These are phyloP conservation scores for Cladosporium sphaerospermum DNA, from an alignment of 2,329 filamentous ascomycete species.

Conservation along the genomic window DNA sequence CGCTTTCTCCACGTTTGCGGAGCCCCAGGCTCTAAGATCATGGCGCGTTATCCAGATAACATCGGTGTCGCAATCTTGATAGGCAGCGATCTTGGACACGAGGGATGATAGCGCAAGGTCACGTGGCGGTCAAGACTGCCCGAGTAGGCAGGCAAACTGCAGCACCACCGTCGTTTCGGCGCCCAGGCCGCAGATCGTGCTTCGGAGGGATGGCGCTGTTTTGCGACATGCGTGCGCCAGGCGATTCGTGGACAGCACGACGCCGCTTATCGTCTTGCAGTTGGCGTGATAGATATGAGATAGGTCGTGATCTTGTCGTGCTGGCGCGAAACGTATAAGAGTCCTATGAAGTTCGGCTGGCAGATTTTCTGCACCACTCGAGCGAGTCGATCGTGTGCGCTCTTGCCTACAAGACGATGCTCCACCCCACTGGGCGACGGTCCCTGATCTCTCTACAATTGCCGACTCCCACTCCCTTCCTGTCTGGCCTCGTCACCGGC, in stretches of 20 bases:
- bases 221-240: slow-evolving; percentile 5
- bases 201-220: slow-evolving; percentile 9
- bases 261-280: slow-evolving; percentile 10
- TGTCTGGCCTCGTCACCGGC: not conserved
- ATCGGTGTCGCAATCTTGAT: not conserved
- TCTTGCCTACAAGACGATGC: not conserved
- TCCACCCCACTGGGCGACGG: not conserved
- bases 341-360: not conserved
- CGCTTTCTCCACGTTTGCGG: slow-evolving; percentile 1
- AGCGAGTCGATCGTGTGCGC: not conserved
- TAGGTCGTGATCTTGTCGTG: slow-evolving; percentile 4
- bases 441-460: not conserved
- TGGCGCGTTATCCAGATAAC: not conserved
- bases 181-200: slow-evolving; percentile 10
- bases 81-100: not conserved
- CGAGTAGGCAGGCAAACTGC: slow-evolving; percentile 6
- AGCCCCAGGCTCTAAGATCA: slow-evolving; percentile 3
- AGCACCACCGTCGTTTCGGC: not conserved
- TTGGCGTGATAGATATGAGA: slow-evolving; percentile 10
- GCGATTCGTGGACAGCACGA: slow-evolving; percentile 4
- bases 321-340: not conserved
- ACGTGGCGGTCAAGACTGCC: slow-evolving; percentile 7
- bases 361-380: not conserved
- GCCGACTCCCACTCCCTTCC: not conserved
- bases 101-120: slow-evolving; percentile 3